A percentile compares a stretch with the other conserved stretches of the same genome.
These are phyloP conservation scores for Cymbopogon flexuosus DNA, from an alignment of 202 grass and related monocot genomes.

Conservation along the genomic window DNA sequence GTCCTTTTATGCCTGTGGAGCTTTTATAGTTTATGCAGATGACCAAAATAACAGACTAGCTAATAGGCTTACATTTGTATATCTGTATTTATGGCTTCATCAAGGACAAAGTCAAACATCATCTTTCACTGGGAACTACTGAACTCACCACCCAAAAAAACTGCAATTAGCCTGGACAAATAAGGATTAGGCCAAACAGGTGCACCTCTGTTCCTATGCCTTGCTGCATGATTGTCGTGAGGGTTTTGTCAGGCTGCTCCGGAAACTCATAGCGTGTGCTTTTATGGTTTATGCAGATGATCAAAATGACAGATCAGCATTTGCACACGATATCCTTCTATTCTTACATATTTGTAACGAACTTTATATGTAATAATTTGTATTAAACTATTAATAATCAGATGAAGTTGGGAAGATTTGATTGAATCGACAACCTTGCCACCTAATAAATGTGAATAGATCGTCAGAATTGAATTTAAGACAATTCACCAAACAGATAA, in stretches of 20 bases:
- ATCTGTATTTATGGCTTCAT: no score
- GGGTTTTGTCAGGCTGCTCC: neutral
- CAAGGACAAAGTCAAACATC: no score
- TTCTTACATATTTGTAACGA: neutral
- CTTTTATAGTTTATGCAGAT: no score
- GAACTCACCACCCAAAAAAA: neutral
- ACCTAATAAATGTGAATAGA: neutral
- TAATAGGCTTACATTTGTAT: no score
- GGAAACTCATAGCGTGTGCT: neutral
- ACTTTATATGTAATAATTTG: neutral
- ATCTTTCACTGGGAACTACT: no score
- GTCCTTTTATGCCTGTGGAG: no score
- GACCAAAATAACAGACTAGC: no score
- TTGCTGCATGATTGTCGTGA: neutral
- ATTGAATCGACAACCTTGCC: neutral
- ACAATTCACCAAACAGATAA: neutral
- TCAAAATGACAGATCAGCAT: neutral
- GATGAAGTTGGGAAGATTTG: neutral
- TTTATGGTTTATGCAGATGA: neutral
- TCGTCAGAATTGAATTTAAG: neutral
- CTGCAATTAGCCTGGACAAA: neutral
- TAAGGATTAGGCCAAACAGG: conserved; percentile 8
- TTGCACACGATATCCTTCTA: neutral
- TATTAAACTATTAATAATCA: neutral
- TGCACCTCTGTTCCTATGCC: neutral